A percentile compares a stretch with the other conserved stretches of the same genome.
phyloP scores from a whole-genome alignment of 73 alveolate species.

The Paraurostyla sp. region DNA sequence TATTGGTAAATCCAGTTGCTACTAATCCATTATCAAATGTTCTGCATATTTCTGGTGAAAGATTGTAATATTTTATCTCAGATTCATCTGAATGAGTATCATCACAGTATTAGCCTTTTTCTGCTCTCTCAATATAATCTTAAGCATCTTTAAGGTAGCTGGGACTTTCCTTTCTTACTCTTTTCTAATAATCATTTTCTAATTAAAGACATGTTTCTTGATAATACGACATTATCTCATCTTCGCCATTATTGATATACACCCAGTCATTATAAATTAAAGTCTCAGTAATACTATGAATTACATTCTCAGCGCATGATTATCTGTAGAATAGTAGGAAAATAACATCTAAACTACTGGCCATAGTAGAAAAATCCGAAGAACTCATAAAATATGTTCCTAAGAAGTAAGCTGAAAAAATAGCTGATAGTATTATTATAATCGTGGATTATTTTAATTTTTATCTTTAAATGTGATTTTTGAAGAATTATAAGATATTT shows the following conservation, averaged over 20 bases:
- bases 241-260: background rate
- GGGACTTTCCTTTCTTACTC: background rate
- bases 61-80: too few species aligned
- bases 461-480: background rate
- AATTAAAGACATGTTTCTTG: background rate
- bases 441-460: background rate
- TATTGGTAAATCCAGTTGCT: conserved; percentile 7
- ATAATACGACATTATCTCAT: background rate
- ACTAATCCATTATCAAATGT: background rate
- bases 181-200: background rate
- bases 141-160: background rate
- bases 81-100: too few species aligned
- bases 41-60: background rate
- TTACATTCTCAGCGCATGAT: conserved; percentile 13
- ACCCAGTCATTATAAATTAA: background rate
- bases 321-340: background rate
- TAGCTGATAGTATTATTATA: background rate
- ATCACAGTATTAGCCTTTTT: background rate
- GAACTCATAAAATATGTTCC: conserved; percentile 3
- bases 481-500: background rate
- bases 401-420: conserved; percentile 26
- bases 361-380: background rate
- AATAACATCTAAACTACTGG: conserved; percentile 1
- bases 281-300: background rate
- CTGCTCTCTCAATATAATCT: background rate